These are phyloP conservation scores for Septoria linicola DNA, from an alignment of 2,329 filamentous ascomycete genomes.

Conservation along the genomic window DNA sequence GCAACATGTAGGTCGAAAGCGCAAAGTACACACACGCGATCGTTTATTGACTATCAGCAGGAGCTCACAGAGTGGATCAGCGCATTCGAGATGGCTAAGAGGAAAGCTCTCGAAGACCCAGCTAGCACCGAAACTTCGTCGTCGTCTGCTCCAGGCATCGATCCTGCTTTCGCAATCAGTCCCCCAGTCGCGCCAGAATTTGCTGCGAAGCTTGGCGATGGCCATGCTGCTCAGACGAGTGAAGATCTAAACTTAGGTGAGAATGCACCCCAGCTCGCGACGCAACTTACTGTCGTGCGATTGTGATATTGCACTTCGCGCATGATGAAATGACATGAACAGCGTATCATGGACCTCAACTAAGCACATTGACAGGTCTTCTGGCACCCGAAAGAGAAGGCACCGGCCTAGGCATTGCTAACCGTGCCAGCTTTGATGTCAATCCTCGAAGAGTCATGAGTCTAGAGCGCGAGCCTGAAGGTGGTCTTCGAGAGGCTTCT, in stretches of 20 bases:
- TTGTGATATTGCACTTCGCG: neutral
- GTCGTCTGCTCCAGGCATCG: slow-evolving; percentile 47
- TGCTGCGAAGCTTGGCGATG: slow-evolving; percentile 73
- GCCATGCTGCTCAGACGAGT: slow-evolving; percentile 55
- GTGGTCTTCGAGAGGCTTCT: slow-evolving; percentile 66
- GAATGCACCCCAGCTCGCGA: too few relatives aligned
- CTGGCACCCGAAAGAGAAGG: slow-evolving; percentile 49
- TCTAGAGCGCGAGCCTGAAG: slow-evolving; percentile 43
- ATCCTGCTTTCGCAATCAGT: slow-evolving; percentile 87
- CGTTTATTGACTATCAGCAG: slow-evolving; percentile 34
- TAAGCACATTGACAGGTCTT: neutral
- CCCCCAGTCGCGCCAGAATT: slow-evolving; percentile 87
- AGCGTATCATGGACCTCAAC: too few relatives aligned
- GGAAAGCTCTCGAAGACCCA: slow-evolving; percentile 78
- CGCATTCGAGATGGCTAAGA: slow-evolving; percentile 90
- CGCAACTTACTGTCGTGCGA: too few relatives aligned
- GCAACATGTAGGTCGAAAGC: slow-evolving; percentile 60
- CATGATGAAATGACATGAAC: neutral
- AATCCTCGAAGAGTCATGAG: slow-evolving; percentile 50
- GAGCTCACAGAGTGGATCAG: slow-evolving; percentile 95
- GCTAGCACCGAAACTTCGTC: slow-evolving; percentile 51
- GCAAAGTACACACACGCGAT: too few relatives aligned
- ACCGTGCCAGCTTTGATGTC: slow-evolving; percentile 73
- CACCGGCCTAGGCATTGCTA: slow-evolving; percentile 42
- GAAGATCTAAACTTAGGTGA: slow-evolving; percentile 65